Evolutionary conservation across 495 filamentous ascomycete genomes (phyloP).

Genomic region (Tuber umbilicatum): DNA sequence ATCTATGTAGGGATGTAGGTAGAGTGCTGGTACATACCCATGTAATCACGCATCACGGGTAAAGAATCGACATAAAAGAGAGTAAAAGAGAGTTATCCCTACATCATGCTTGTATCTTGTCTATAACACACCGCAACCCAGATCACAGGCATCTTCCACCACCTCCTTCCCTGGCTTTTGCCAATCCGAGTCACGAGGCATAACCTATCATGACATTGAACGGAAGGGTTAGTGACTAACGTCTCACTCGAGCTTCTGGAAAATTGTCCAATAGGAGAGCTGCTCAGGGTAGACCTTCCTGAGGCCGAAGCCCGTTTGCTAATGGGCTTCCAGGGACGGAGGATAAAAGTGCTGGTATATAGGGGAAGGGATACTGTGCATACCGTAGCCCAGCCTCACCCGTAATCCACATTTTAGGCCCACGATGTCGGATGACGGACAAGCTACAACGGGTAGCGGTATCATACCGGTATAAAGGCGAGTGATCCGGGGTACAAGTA

Average conservation of each 20-base stretch:
- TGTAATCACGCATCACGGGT: background rate
- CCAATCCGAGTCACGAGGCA: background rate
- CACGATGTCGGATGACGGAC: background rate
- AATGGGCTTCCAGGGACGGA: background rate
- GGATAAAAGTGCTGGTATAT: background rate
- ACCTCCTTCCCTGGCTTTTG: background rate
- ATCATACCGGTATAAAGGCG: background rate
- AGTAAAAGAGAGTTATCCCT: background rate
- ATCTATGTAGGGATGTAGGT: background rate
- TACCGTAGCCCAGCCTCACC: background rate
- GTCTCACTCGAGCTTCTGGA: background rate
- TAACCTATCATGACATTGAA: background rate
- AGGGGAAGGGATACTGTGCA: background rate
- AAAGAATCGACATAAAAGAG: background rate
- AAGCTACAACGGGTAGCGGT: background rate
- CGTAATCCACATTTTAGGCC: background rate
- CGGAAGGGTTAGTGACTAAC: background rate
- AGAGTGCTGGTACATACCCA: background rate
- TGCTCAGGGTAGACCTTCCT: background rate
- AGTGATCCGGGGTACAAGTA: background rate
- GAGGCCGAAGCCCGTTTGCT: background rate
- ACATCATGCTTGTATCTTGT: background rate
- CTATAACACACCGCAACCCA: background rate
- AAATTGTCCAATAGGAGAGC: background rate
- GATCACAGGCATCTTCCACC: background rate